These are phyloP conservation scores for Rhynchospora tenuis DNA, from an alignment of 176 grass and related monocot species.

Conservation along the genomic window DNA sequence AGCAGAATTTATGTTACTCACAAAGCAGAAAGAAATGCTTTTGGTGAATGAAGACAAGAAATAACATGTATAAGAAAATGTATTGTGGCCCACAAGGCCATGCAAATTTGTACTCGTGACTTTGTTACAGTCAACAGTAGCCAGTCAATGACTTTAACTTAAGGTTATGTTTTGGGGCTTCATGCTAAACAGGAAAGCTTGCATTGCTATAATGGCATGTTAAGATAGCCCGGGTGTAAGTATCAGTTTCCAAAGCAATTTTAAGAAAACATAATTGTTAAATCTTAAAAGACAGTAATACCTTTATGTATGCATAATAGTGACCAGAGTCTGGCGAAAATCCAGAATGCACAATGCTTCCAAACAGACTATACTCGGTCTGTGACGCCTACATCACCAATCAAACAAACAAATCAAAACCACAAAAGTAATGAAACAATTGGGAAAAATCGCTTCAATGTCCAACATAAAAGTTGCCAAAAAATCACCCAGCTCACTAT, in stretches of 20 bases:
- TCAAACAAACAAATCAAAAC: conserved; percentile 16
- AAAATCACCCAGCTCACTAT: background rate
- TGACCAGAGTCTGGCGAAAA: conserved; percentile 86
- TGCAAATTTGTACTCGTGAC: background rate
- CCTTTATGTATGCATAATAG: conserved; percentile 99
- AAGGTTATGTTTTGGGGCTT: background rate
- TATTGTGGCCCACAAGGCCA: background rate
- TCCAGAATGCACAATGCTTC: conserved; percentile 87
- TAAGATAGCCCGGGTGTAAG: background rate
- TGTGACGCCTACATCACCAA: conserved; percentile 53
- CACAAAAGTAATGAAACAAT: background rate
- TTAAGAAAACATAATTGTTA: background rate
- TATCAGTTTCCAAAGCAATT: background rate
- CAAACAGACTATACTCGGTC: conserved; percentile 76
- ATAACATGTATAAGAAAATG: too few relatives aligned
- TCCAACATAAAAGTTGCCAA: background rate
- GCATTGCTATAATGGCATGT: background rate
- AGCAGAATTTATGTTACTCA: too few relatives aligned
- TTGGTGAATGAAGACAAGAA: too few relatives aligned
- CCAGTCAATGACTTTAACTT: background rate
- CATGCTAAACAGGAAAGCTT: conserved; percentile 4
- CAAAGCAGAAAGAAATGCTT: too few relatives aligned
- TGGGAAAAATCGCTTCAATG: background rate
- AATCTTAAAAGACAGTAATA: conserved; percentile 15
- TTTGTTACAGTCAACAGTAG: background rate